Percentiles rank a stretch among this genome's conserved stretches.
phyloP scores from a whole-genome alignment of 2,329 filamentous ascomycete genomes.

The Aspergillus unguis region DNA sequence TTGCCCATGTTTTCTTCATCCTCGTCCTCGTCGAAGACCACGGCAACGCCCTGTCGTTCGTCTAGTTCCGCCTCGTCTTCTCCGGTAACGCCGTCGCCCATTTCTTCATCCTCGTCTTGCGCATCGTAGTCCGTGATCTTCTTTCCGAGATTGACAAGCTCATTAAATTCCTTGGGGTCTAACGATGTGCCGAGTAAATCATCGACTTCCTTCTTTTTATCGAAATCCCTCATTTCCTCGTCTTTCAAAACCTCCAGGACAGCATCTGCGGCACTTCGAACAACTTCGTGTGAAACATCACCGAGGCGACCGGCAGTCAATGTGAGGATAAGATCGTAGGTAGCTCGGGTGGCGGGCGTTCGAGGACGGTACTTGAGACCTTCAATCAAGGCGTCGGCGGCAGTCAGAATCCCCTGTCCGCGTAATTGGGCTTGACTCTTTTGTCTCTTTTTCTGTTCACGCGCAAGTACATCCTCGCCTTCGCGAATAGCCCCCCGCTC shows the following conservation, averaged over 20 bases:
- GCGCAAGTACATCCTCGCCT: conserved; percentile 76
- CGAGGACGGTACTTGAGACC: conserved; percentile 88
- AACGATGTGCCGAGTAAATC: conserved; percentile 83
- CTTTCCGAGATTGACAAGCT: conserved; percentile 92
- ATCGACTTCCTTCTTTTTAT: conserved; percentile 97
- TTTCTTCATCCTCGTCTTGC: conserved; percentile 90
- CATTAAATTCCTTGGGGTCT: conserved; percentile 89
- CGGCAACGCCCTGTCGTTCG: conserved; percentile 92
- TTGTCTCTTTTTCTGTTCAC: conserved; percentile 84
- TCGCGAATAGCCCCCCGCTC: conserved; percentile 74
- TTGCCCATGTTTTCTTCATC: conserved; percentile 76
- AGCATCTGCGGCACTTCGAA: conserved; percentile 89
- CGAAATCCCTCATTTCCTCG: conserved; percentile 91
- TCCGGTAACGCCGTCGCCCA: conserved; percentile 64
- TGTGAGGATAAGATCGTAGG: conserved; percentile 90
- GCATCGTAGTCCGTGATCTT: conserved; percentile 99
- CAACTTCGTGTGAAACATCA: conserved; percentile 87
- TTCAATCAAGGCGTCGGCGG: conserved; percentile 82
- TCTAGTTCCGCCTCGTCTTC: conserved; percentile 76
- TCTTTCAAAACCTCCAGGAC: conserved; percentile 91
- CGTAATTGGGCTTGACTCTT: conserved; percentile 68
- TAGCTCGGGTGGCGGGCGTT: conserved; percentile 85
- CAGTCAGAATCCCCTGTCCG: conserved; percentile 74
- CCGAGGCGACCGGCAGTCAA: conserved; percentile 84
- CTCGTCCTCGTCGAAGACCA: conserved; percentile 91